phyloP scores from a whole-genome alignment of 306 rosid genomes.

The Trichosanthes truncata region DNA sequence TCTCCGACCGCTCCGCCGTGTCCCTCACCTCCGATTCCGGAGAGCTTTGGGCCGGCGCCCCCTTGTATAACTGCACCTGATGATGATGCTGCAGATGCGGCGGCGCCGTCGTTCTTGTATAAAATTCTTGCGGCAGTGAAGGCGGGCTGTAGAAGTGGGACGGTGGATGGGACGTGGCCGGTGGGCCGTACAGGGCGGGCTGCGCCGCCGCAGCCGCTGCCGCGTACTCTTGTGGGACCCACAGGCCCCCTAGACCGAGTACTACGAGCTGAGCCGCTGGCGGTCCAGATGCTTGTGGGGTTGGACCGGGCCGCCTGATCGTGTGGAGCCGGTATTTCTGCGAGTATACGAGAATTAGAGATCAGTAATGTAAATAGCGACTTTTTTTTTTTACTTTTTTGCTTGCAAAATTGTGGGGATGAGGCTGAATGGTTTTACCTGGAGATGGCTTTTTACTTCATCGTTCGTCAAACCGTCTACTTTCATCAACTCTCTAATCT shows the following conservation, averaged over 20 bases:
- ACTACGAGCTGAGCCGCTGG: constrained; percentile 72
- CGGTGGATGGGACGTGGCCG: constrained; percentile 27
- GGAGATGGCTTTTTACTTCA: constrained; percentile 99
- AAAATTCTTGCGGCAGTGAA: constrained; percentile 59
- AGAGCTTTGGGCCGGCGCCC: constrained; percentile 27
- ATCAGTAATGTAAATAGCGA: not conserved
- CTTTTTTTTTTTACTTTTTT: not conserved
- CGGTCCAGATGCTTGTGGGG: constrained; percentile 49
- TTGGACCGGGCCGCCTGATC: constrained; percentile 69
- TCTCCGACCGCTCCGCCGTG: constrained; percentile 56
- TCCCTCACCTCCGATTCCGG: constrained; percentile 51
- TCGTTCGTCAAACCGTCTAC: constrained; percentile 99
- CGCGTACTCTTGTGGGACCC: constrained; percentile 94
- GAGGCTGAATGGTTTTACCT: constrained; percentile 32
- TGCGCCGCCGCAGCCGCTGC: constrained; percentile 42
- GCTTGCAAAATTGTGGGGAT: not conserved
- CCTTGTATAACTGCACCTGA: constrained; percentile 59
- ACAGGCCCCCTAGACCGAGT: constrained; percentile 57
- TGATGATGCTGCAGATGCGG: constrained; percentile 46
- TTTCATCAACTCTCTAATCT: constrained; percentile 97
- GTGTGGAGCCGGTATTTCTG: constrained; percentile 98
- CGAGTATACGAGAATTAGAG: not conserved
- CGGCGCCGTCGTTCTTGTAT: constrained; percentile 21
- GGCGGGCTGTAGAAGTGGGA: constrained; percentile 49
- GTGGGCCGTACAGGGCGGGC: constrained; percentile 53